A percentile compares a stretch with the other conserved stretches of the same genome.
These are phyloP conservation scores for Phyllosticta citriasiana DNA, from an alignment of 2,329 filamentous ascomycete genomes.

Conservation along the genomic window DNA sequence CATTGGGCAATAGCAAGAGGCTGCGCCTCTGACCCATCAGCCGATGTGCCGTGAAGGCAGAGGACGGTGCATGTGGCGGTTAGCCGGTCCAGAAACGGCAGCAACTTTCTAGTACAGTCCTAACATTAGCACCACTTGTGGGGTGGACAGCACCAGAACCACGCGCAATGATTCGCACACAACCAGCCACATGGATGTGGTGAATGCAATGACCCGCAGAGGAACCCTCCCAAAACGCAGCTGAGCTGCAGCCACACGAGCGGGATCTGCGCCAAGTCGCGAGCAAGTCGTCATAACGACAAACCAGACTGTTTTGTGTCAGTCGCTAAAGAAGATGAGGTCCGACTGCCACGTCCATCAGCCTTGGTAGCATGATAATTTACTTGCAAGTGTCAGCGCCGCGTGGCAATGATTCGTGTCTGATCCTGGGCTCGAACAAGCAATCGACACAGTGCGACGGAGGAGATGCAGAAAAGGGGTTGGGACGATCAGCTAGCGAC, in stretches of 20 bases:
- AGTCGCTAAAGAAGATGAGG: not conserved
- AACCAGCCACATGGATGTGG: not conserved
- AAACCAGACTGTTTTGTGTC: not conserved
- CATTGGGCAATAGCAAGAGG: not conserved
- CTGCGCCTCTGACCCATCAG: not conserved
- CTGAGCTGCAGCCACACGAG: not conserved
- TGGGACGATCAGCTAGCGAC: not conserved
- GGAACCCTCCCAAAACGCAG: not conserved
- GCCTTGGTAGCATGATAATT: not conserved
- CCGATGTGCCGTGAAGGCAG: not conserved
- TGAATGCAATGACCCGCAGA: not conserved
- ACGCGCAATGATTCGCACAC: not conserved
- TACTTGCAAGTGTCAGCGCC: not conserved
- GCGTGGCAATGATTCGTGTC: not conserved
- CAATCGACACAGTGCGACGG: not conserved
- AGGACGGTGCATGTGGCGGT: not conserved
- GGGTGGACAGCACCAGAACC: not conserved
- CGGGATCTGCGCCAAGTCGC: not conserved
- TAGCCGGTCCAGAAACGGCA: not conserved
- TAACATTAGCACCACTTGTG: not conserved
- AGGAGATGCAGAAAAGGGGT: not conserved
- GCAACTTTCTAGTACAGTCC: not conserved
- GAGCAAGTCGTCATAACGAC: not conserved
- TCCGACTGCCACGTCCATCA: not conserved
- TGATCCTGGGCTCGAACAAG: not conserved